Evolutionary conservation across 345 rosid genomes (phyloP), one percentile per base, ranked within the genome.

Genomic region (Gossypium raimondii): DNA sequence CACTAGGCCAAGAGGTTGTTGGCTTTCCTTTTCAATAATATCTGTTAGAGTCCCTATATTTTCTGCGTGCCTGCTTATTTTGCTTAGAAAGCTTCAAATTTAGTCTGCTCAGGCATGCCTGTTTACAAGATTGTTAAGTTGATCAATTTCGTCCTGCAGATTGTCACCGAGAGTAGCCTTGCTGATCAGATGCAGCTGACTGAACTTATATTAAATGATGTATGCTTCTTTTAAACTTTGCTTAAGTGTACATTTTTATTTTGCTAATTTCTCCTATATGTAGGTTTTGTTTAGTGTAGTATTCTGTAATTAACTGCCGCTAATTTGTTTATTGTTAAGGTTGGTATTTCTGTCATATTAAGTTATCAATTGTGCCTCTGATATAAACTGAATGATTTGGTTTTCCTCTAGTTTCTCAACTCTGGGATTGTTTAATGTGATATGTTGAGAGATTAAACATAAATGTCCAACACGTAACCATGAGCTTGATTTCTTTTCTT

Each of bases 131-230:
- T 77, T 44, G 44, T 77, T 63, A 52, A 72, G 11, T 43, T 72
- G 14, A 62, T 41, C 66, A 8, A 60, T 47, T 64, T 61, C 51
- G 13, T 51, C 17, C 45, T 86, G 81, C 86, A 91, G 97, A 92
- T 90, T 81, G 84, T 96, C 78, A 85, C 88, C 58, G 98, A 96
- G 79, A 86, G 93, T 82, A 92, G 97, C 78, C 81, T 93, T 84
- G 87, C 92, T n/a, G 97, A 93, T 87, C 98, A 96, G 81, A 92
- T 88, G 81, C 89, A 90, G 72, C 80, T 96, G 85, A 84, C 87
- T 14, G 99, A 96, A 72, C 87, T 84, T 76, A 75, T 94, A 60
- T 62, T 91, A 80, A 88, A 84, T 73, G 96, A 93, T 86, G 99
- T 95, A 90, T 81, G 91, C 74, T 80, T 76, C 43, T 63, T 18